A percentile compares a stretch with the other conserved stretches of the same genome.
phyloP scores from a whole-genome alignment of 2,329 filamentous ascomycete genomes.

The Botrytis fragariae region DNA sequence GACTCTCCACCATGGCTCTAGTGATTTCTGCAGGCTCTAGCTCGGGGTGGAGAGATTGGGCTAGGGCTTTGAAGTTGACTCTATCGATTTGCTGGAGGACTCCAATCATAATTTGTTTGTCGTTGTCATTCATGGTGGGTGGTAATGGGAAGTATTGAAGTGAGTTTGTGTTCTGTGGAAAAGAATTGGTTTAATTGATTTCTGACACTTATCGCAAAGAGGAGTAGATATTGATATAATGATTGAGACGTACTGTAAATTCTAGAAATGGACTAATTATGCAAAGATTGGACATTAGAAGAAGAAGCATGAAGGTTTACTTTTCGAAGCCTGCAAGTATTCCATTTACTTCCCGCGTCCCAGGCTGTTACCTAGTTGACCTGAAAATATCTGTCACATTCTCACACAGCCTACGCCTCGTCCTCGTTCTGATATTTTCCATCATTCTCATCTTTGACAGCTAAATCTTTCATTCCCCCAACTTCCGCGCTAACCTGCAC shows the following conservation, averaged over 20 bases:
- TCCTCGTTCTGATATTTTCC: neutral
- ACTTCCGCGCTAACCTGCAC: neutral
- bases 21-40: neutral
- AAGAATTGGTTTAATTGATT: neutral
- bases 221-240: neutral
- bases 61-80: neutral
- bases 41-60: neutral
- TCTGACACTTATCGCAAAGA: neutral
- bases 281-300: neutral
- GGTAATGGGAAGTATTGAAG: too few species aligned
- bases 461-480: neutral
- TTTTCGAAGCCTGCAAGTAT: neutral
- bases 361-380: neutral
- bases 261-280: neutral
- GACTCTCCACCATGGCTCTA: neutral
- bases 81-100: neutral
- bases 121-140: constrained; percentile 5
- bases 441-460: neutral
- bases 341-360: neutral
- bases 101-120: neutral
- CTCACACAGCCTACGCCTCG: neutral
- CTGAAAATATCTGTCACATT: neutral
- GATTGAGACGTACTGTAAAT: neutral
- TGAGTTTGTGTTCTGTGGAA: too few species aligned
- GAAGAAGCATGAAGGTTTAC: neutral